phyloP scores from a whole-genome alignment of 2,329 filamentous ascomycete species.

The Nannizzia gypsea region DNA sequence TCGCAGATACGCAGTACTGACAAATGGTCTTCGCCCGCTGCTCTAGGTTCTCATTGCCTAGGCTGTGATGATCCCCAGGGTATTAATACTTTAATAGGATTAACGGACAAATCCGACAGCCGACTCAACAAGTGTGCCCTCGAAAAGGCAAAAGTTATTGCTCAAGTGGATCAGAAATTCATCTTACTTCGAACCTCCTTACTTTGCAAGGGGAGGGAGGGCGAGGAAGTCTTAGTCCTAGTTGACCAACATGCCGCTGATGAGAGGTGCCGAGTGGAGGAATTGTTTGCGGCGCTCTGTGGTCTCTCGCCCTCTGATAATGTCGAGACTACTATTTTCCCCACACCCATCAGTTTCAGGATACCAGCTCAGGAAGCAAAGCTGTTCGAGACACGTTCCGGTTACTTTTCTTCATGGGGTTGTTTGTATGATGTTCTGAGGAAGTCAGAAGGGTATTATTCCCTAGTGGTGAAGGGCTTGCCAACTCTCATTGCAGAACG shows the following conservation, averaged over 20 bases:
- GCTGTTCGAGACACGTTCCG: conserved; percentile 44
- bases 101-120: conserved; percentile 7
- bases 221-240: conserved; percentile 48
- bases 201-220: not conserved
- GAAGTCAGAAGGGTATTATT: conserved; percentile 7
- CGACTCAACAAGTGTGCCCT: conserved; percentile 52
- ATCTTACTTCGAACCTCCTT: conserved; percentile 50
- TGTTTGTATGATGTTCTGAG: conserved; percentile 47
- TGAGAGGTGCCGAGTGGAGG: conserved; percentile 71
- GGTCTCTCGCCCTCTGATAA: conserved; percentile 14
- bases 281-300: conserved; percentile 51
- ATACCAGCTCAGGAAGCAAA: conserved; percentile 48
- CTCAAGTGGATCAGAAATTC: conserved; percentile 84
- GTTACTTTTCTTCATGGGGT: conserved; percentile 62
- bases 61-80: not conserved
- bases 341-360: conserved; percentile 51
- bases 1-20: not conserved
- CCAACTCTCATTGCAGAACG: conserved; percentile 65
- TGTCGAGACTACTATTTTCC: conserved; percentile 26
- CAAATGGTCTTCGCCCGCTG: not conserved
- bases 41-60: not conserved
- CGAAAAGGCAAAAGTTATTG: conserved; percentile 51
- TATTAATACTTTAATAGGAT: not conserved
- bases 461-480: conserved; percentile 45
- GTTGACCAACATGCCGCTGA: conserved; percentile 94